Evolutionary conservation across 495 filamentous ascomycete genomes (phyloP), one percentile per base, ranked within the genome.

Genomic region (Lophium mytilinum): DNA sequence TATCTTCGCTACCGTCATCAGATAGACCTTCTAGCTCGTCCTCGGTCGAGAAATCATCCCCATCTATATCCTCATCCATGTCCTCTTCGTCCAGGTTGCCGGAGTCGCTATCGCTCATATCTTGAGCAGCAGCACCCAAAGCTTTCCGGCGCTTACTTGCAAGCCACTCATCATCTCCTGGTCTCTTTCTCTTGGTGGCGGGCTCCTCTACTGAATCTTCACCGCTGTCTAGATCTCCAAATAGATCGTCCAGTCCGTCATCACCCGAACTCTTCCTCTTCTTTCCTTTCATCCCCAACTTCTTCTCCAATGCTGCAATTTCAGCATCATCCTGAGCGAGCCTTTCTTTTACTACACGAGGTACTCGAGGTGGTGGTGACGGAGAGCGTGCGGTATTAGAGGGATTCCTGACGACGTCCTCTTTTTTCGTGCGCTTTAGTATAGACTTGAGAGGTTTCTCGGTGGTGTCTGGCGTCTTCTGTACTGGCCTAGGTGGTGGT

Each of bases 221-320:
- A 10, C 64, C 74, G 33, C 78, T 77, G 47, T 75, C 80, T 35
- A 94, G 54, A 8, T 84, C 88, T n/a, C 82, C 86, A 46, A 96
- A 70, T 21, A 96, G 68, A 53, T 86, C 83, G 41, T 85, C 88
- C 12, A 97, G 71, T 0, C 91, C 94, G 67, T 95, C 91, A 8
- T 96, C 89, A n/a, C 80, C 75, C 56, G 88, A 90, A 0, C 82
- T 77, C 63, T 86, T 71, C 42, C 79, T 83, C 57, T 86, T 92
- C 51, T 85, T 87, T 17, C 81, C 81, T 69, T 87, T 96, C 11
- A 96, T 73, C 1, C 91, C 91, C 37, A 98, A 76, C 65, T 88
- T 94, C 73, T 84, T 89, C 72, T 98, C 94, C 55, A 96, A 70
- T 9, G 83, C 87, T 14, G 86, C 84, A 65, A 98, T 96, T 58